These are phyloP conservation scores for Blumeria graminis DNA, from an alignment of 2,329 filamentous ascomycete species.

Conservation along the genomic window DNA sequence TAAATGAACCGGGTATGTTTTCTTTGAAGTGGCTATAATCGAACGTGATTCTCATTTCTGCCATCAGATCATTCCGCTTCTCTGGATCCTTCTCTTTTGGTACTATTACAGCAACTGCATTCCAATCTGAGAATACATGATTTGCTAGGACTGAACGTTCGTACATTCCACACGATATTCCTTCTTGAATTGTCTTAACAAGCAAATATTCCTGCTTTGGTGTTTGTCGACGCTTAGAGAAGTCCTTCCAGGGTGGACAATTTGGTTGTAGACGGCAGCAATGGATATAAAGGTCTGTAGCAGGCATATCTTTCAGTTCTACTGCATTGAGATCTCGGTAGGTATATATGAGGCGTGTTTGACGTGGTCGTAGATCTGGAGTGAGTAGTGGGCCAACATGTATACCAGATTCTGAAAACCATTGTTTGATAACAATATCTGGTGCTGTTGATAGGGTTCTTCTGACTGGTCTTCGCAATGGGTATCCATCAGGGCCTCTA, in stretches of 20 bases:
- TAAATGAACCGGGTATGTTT: not conserved
- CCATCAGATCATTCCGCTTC: not conserved
- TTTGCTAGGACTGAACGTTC: not conserved
- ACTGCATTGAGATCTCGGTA: not conserved
- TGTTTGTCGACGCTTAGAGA: not conserved
- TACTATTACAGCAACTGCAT: not conserved
- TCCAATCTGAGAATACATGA: not conserved
- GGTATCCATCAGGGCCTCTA: not conserved
- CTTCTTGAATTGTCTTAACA: not conserved
- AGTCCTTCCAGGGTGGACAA: not conserved
- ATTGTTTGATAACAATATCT: not conserved
- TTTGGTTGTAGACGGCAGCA: not conserved
- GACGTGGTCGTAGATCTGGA: too few species aligned
- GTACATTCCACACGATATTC: not conserved
- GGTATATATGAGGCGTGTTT: too few species aligned
- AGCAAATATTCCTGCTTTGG: not conserved
- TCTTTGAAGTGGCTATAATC: constrained; percentile 2
- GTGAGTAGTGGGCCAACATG: too few species aligned
- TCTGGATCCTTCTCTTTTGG: not conserved
- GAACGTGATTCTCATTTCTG: not conserved
- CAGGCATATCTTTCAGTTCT: too few species aligned
- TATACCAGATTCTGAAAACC: too few species aligned
- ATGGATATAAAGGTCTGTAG: too few species aligned
- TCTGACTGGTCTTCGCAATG: not conserved
- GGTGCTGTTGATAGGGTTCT: not conserved